Evolutionary conservation across 768 basidiomycete genomes (phyloP), one percentile per base, ranked within the genome.

Genomic region (Rhodotorula kratochvilovae): DNA sequence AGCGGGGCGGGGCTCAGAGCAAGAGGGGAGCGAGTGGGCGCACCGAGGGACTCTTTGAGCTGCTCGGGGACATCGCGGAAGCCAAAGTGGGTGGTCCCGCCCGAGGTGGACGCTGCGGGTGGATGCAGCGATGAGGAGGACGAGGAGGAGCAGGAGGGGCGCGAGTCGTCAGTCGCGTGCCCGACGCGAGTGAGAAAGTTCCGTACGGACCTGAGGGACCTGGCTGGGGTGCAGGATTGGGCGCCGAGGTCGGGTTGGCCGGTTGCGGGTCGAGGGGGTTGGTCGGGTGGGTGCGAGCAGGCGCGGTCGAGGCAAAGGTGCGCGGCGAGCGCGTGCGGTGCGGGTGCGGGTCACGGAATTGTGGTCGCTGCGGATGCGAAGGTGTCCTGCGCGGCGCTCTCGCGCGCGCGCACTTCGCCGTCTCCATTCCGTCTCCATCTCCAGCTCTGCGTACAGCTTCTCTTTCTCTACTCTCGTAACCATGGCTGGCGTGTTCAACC

Each of bases 31-130:
- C 42, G 46, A 12, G 54, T 25, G 31, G 51, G 31, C 80, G 42
- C 54, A 82, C 82, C 83, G 57, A 98, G 84, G 4, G 85, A 82
- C 82, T 98, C 95, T 79, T 99, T 99, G 46, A 85, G 80, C 45
- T 90, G 87, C 79, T 91, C 90, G 23, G 90, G 89, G 5, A 99
- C 88, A 13, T 88, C 90, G 81, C 84, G 86, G 85, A 92, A 99
- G 36, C 96, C 96, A 80, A 99, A 99, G 45, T 96, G 95, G 0
- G 92, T 84, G 19, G 71, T 36, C 27, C 33, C 36, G 61, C 60
- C 36, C 36, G 19, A 39, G 25, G 50, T 15, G 10, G 58, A 43
- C 23, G n/a, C 35, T n/a, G 56, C 16, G 16, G 36, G 1, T 3
- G 56, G 36, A 15, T 10, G 35, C 1, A 36, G 27, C 8, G 58